A percentile compares a stretch with the other conserved stretches of the same genome.
phyloP scores from a whole-genome alignment of 352 stramenopile species.

The Lagenidium giganteum region DNA sequence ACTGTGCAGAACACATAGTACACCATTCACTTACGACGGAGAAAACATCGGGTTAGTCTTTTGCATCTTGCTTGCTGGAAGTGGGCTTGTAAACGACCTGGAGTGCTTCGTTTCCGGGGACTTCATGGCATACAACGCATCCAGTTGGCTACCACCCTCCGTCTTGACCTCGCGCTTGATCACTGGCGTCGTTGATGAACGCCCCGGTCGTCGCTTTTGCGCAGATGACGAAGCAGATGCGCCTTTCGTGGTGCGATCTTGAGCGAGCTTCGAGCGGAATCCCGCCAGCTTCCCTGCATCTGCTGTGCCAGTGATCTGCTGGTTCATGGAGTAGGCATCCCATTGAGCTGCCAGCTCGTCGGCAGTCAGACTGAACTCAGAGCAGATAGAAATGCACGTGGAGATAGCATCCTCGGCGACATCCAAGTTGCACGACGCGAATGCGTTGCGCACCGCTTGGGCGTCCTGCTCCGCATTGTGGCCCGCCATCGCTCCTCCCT shows the following conservation, averaged over 20 bases:
- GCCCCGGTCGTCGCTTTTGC: slow-evolving; percentile 48
- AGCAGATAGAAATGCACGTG: slow-evolving; percentile 63
- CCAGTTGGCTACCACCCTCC: slow-evolving; percentile 43
- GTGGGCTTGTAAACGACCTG: slow-evolving; percentile 55
- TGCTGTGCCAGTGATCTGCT: slow-evolving; percentile 56
- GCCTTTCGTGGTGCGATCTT: slow-evolving; percentile 37
- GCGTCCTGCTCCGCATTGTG: slow-evolving; percentile 52
- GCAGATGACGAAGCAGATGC: neutral
- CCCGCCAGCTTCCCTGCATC: slow-evolving; percentile 51
- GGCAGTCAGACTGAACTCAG: slow-evolving; percentile 71
- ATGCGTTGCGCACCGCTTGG: slow-evolving; percentile 56
- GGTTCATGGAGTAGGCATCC: slow-evolving; percentile 85
- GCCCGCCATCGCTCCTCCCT: slow-evolving; percentile 1
- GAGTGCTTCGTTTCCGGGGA: slow-evolving; percentile 66
- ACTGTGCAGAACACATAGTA: slow-evolving; percentile 1
- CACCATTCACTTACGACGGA: slow-evolving; percentile 29
- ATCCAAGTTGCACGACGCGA: slow-evolving; percentile 72
- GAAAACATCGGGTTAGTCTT: slow-evolving; percentile 74
- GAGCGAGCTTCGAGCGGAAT: slow-evolving; percentile 66
- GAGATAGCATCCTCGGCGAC: slow-evolving; percentile 57
- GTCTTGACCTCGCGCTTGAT: slow-evolving; percentile 64
- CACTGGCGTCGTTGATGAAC: slow-evolving; percentile 45
- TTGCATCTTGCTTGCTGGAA: slow-evolving; percentile 46
- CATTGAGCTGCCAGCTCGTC: slow-evolving; percentile 76
- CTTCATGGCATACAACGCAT: slow-evolving; percentile 65